Evolutionary conservation across 73 alveolate species (phyloP).

Genomic region (Paraurostyla sp.): DNA sequence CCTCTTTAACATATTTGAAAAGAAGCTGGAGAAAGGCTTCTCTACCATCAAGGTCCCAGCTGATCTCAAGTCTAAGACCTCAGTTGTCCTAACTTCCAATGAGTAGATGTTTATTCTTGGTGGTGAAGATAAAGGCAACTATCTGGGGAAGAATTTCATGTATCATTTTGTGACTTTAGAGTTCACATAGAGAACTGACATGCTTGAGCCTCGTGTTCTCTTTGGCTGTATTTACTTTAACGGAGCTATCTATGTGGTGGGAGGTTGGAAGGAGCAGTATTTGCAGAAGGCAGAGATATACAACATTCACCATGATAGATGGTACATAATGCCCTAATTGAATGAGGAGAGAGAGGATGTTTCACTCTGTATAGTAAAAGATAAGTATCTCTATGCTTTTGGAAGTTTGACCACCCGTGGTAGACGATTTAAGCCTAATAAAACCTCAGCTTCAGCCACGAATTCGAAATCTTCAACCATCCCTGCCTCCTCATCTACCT

Average conservation of each 20-base stretch:
- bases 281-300: conserved; percentile 28
- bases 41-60: conserved; percentile 32
- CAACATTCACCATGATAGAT: conserved; percentile 12
- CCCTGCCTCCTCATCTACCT: too few species aligned
- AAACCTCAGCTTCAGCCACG: not conserved
- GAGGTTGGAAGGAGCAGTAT: conserved; percentile 53
- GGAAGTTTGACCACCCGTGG: conserved; percentile 54
- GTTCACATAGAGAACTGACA: not conserved
- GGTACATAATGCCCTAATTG: not conserved
- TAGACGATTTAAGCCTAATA: conserved; percentile 15
- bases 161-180: not conserved
- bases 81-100: conserved; percentile 15
- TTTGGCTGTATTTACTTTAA: conserved; percentile 43
- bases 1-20: conserved; percentile 3
- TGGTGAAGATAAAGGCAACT: conserved; percentile 53
- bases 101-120: conserved; percentile 46
- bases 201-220: conserved; percentile 40
- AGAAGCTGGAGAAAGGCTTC: conserved; percentile 20
- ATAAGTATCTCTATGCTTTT: conserved; percentile 40
- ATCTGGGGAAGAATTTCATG: conserved; percentile 10
- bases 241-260: conserved; percentile 2
- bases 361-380: conserved; percentile 42
- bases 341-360: conserved; percentile 54
- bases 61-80: not conserved
- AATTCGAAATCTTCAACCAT: too few species aligned